Evolutionary conservation across 352 stramenopile species (phyloP).

Genomic region (Pythium volutum): DNA sequence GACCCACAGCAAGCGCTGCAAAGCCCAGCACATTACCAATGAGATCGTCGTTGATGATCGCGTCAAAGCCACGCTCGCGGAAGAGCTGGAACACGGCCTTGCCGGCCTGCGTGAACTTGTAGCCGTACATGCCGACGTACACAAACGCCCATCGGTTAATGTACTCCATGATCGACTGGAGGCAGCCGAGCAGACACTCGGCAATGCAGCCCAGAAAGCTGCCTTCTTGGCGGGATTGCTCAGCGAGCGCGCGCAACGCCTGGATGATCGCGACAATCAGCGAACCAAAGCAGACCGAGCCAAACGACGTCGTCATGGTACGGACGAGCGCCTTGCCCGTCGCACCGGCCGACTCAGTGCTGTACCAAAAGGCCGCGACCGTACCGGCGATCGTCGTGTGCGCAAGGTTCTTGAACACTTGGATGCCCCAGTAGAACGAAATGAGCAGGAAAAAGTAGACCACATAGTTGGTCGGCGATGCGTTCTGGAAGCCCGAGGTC

Average conservation of each 20-base stretch:
- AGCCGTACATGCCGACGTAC: constrained; percentile 92
- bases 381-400: constrained; percentile 91
- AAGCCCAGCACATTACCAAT: constrained; percentile 92
- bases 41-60: constrained; percentile 96
- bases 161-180: constrained; percentile 89
- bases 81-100: constrained; percentile 94
- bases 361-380: constrained; percentile 96
- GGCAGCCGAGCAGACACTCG: constrained; percentile 78
- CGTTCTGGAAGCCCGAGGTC: constrained; percentile 35
- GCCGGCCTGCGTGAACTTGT: constrained; percentile 92
- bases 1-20: constrained; percentile 84
- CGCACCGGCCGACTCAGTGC: constrained; percentile 76
- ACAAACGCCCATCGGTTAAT: constrained; percentile 95
- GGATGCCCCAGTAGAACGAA: constrained; percentile 93
- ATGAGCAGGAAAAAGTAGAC: constrained; percentile 86
- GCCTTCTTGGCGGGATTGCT: constrained; percentile 69
- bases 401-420: constrained; percentile 92
- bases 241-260: constrained; percentile 73
- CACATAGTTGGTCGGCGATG: constrained; percentile 33
- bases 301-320: constrained; percentile 90
- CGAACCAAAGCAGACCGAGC: constrained; percentile 95
- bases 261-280: constrained; percentile 93
- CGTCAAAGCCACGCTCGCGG: constrained; percentile 90
- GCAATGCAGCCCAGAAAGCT: constrained; percentile 72
- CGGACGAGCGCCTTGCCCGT: constrained; percentile 83